Percentiles rank a stretch among this genome's conserved stretches.
phyloP scores from a whole-genome alignment of 2,329 filamentous ascomycete genomes.

The Monosporascus cannonballus region DNA sequence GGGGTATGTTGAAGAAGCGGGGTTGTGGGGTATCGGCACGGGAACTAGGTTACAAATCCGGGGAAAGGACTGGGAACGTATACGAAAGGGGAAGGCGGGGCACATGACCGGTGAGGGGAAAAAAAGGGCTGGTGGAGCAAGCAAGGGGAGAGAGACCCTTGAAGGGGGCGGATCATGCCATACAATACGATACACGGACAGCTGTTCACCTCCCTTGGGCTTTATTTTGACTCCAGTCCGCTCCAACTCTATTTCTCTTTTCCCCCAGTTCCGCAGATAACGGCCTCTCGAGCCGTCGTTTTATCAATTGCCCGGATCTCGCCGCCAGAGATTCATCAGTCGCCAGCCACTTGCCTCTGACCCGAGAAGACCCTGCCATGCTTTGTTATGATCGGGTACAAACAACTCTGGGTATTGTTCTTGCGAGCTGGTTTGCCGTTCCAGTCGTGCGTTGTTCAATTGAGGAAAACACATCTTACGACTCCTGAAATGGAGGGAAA shows the following conservation, averaged over 20 bases:
- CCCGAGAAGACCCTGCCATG: too few relatives aligned
- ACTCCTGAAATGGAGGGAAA: too few relatives aligned
- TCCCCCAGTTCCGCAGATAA: not conserved
- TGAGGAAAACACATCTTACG: too few relatives aligned
- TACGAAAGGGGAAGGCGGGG: constrained; percentile 10
- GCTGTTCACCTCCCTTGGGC: constrained; percentile 5
- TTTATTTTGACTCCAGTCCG: constrained; percentile 13
- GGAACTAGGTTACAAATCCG: constrained; percentile 5
- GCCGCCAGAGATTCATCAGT: constrained; percentile 1
- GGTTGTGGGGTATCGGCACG: not conserved
- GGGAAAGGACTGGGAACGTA: not conserved
- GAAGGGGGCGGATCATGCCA: constrained; percentile 2
- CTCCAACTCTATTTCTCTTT: not conserved
- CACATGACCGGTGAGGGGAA: constrained; percentile 18
- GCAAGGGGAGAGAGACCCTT: not conserved
- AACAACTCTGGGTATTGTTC: too few relatives aligned
- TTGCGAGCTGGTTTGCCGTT: too few relatives aligned
- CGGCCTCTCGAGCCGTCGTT: not conserved
- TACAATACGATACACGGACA: not conserved
- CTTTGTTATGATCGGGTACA: too few relatives aligned
- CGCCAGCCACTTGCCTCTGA: not conserved
- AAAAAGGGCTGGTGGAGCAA: not conserved
- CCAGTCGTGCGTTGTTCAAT: too few relatives aligned
- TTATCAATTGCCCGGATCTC: too few relatives aligned
- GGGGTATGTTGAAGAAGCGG: not conserved